phyloP scores from a whole-genome alignment of 805 yeast genomes.

The Ogataea chonburiensis region DNA sequence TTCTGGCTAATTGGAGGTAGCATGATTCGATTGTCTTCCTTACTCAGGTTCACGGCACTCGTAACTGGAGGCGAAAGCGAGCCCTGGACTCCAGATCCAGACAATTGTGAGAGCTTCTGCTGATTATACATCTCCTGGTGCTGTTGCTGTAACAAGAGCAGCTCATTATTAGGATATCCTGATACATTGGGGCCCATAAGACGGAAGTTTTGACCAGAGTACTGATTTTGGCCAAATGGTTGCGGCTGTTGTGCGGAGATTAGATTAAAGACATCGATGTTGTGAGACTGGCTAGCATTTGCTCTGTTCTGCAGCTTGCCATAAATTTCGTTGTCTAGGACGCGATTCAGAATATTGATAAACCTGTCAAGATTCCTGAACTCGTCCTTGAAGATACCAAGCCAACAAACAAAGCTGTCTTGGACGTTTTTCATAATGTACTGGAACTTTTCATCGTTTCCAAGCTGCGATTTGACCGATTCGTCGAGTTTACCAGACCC shows the following conservation, averaged over 20 bases:
- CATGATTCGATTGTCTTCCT: slow-evolving; percentile 17
- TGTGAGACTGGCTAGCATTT: slow-evolving; percentile 8
- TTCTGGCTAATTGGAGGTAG: slow-evolving; percentile 23
- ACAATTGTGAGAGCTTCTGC: slow-evolving; percentile 14
- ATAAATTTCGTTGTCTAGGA: slow-evolving; percentile 22
- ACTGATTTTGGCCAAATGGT: slow-evolving; percentile 5
- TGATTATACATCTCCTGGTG: slow-evolving; percentile 19
- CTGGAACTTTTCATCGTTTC: slow-evolving; percentile 26
- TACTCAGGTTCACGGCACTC: slow-evolving; percentile 1
- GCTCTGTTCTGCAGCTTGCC: slow-evolving; percentile 15
- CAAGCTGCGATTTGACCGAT: slow-evolving; percentile 22
- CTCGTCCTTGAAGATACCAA: slow-evolving; percentile 22
- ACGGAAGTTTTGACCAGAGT: slow-evolving; percentile 10
- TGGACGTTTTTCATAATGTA: slow-evolving; percentile 30
- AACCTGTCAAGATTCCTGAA: slow-evolving; percentile 14
- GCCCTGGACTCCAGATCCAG: slow-evolving; percentile 6
- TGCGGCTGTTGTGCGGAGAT: slow-evolving; percentile 20
- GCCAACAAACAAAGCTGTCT: slow-evolving; percentile 27
- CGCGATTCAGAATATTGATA: slow-evolving; percentile 13
- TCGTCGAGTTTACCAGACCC: slow-evolving; percentile 18
- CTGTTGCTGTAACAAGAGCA: slow-evolving; percentile 19
- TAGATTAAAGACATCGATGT: slow-evolving; percentile 20
- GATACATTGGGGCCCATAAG: slow-evolving; percentile 5
- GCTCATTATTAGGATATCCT: slow-evolving; percentile 10
- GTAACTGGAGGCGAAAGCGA: slow-evolving; percentile 12